Evolutionary conservation across 306 rosid genomes (phyloP), one percentile per base, ranked within the genome.

Genomic region (Inga oerstediana): DNA sequence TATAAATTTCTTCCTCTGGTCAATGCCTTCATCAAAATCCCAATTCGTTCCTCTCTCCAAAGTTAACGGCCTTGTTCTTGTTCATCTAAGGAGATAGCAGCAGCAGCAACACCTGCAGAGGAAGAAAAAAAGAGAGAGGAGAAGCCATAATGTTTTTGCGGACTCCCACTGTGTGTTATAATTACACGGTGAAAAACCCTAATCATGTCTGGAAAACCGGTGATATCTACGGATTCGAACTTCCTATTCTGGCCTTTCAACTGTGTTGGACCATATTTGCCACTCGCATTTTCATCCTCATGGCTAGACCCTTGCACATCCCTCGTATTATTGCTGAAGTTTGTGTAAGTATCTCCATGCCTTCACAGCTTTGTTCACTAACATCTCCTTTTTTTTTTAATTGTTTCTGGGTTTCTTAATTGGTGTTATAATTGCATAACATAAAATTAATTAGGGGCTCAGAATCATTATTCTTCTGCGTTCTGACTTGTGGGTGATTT

Each of bases 281-380:
- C 12, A 73, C 82, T 51, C 87, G 84, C 32, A 0, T 82, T 13
- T 72, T 80, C 73, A 77, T 48, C 80, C 1, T 35, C 3, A 12
- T 80, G 19, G 20, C 39, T 12, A 69, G 27, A 56, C 92, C 88
- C 37, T 15, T 89, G 7, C 86, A 70, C 46, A 88, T 84, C 69
- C 85, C 88, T 45, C 87, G 72, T 51, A 77, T 89, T 17, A 16
- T 87, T 74, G 44, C 90, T 24, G 80, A 86, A 1, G 66, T 86
- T 32, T 0, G 44, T 19, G 91, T 86, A 67, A 82, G 85, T 59
- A 20, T 59, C 14, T 79, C 11, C 41, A 52, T 24, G 32, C 65
- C 11, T 61, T 22, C 34, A 3, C 67, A 24, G 15, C 67, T 61
- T 61, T 61, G 22, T 58, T 58, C 32, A n/a, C 65, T 49, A 15